These are phyloP conservation scores for Leccinum subrobustum DNA, from an alignment of 1,284 basidiomycete species.

Conservation along the genomic window DNA sequence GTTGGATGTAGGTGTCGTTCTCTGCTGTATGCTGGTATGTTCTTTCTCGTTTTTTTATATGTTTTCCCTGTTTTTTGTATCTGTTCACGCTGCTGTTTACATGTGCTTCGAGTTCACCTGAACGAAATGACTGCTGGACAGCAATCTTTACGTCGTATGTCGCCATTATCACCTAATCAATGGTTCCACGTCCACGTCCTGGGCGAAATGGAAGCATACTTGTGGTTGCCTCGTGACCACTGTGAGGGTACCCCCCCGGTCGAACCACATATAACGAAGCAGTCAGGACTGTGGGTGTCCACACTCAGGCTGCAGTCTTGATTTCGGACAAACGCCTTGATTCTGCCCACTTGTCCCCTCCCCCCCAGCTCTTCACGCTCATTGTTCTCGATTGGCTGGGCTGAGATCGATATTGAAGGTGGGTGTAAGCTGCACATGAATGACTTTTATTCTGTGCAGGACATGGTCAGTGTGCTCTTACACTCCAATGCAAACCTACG, in stretches of 20 bases:
- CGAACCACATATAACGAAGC: constrained; percentile 5
- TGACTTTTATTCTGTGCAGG: background rate
- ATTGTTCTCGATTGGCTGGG: background rate
- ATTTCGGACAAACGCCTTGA: background rate
- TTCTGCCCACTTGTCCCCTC: background rate
- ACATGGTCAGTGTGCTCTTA: background rate
- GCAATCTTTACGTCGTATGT: background rate
- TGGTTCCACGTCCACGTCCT: background rate
- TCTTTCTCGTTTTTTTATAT: background rate
- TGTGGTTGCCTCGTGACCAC: constrained; percentile 5
- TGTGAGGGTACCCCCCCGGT: constrained; percentile 16
- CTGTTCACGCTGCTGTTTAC: background rate
- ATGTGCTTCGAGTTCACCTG: background rate
- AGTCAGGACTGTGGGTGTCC: background rate
- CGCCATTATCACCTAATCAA: constrained; percentile 3
- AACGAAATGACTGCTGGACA: background rate
- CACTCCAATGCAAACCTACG: background rate
- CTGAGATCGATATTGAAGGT: background rate
- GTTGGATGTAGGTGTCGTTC: background rate
- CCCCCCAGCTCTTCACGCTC: background rate
- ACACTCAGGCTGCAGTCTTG: background rate
- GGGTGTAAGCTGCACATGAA: background rate
- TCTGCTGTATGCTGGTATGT: constrained; percentile 17
- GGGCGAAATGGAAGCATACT: constrained; percentile 1
- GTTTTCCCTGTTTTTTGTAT: background rate